Base-by-base conservation (phyloP, 495 filamentous ascomycete genomes). In the Aspergillus leporis region DNA sequence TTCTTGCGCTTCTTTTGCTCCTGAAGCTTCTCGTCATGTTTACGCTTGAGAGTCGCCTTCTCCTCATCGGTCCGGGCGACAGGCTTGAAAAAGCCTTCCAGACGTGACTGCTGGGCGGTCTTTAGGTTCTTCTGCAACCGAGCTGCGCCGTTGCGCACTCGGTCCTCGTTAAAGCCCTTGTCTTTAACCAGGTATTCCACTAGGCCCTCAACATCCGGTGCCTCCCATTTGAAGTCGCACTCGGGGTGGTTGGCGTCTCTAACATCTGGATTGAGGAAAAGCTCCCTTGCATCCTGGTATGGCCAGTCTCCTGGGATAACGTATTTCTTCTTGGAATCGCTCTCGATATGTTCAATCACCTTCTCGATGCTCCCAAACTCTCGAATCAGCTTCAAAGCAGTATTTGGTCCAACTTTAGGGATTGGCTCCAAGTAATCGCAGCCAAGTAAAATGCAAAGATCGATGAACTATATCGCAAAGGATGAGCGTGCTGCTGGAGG, bases 61-160 rank as follows among this genome's bases (percentile, higher is more conserved):
- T 98, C 87, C 54, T 87, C 87, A 13, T 91, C 88, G 3, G 92
- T 91, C 77, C 90, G 93, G 47, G 90, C 89, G n/a, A 96, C 72
- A 13, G 91, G 87, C 75, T 96, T 96, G 83, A 99, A 99, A 77
- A 99, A 99, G 14, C 96, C 93, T 67, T 96, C 92, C n/a, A 99
- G 74, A 28, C 94, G 85, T 4, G 89, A 85, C 71, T 99, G 94
- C 71, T 97, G 94, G 14, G 86, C 85, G 25, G 80, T 86, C 80
- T 97, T 97, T 54, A 95, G 74, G 58, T 90, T 92, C 80, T 98
- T 99, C 67, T 85, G 80, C 41, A 99, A 76, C 36, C 90, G 83
- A 0, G 80, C 80, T 2, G 88, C 93, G 16, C 82, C 93, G 43
- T 77, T 84, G 30, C 91, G 84, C 19, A 99, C 93, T 3, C 94